Conservation (phyloP, 108 stramenopile species). For the Nitzschia sp. region DNA sequence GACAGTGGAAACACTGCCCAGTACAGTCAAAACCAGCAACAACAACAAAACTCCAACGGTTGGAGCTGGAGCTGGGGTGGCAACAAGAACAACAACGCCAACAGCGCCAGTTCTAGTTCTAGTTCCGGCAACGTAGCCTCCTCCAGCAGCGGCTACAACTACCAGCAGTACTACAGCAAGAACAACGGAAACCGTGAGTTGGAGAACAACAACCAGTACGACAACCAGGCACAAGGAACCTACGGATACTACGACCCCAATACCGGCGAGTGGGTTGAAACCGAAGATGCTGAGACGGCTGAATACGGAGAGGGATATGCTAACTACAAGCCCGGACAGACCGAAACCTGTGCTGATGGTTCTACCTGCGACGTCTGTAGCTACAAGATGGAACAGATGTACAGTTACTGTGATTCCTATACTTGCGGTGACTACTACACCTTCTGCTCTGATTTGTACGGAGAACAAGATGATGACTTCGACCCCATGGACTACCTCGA, state of each 20-base stretch:
- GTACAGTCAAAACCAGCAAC: conserved; percentile 9
- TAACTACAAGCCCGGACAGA: background rate
- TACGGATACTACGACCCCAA: conserved; percentile 29
- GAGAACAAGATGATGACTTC: conserved; percentile 16
- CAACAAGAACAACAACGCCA: conserved; percentile 11
- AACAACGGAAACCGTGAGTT: background rate
- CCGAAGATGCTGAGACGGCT: background rate
- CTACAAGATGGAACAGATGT: conserved; percentile 20
- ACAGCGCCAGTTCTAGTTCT: background rate
- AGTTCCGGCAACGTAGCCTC: conserved; percentile 6
- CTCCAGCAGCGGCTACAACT: conserved; percentile 14
- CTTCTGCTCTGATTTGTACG: conserved; percentile 34
- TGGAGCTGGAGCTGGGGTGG: background rate
- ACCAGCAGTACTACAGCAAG: conserved; percentile 9
- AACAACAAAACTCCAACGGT: conserved; percentile 9
- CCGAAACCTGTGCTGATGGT: conserved; percentile 21
- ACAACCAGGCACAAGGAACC: background rate
- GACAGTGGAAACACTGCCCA: conserved; percentile 14
- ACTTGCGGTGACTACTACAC: conserved; percentile 37
- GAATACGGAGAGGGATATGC: conserved; percentile 9
- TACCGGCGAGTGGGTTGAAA: conserved; percentile 17
- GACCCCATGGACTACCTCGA: conserved; percentile 26
- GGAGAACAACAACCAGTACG: conserved; percentile 5
- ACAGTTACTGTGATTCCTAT: conserved; percentile 25
- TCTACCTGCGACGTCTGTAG: conserved; percentile 22